phyloP scores from a whole-genome alignment of 1,284 basidiomycete species.

The Singerocomus inundabilis region DNA sequence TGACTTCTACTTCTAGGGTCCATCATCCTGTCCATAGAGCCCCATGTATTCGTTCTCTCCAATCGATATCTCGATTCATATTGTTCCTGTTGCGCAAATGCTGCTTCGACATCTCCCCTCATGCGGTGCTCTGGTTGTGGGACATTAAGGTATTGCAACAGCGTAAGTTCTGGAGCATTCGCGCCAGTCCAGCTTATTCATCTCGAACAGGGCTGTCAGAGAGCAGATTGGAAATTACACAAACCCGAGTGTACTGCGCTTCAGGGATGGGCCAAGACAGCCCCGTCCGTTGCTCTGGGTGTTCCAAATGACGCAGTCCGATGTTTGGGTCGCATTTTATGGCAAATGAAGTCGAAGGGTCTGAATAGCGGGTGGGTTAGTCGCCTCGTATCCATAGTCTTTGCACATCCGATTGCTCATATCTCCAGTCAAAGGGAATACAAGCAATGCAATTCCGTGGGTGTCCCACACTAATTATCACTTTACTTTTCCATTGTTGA shows the following conservation, averaged over 20 bases:
- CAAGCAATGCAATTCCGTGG: conserved; percentile 74
- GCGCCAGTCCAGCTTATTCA: neutral
- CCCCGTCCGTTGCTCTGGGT: conserved; percentile 45
- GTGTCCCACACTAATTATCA: conserved; percentile 26
- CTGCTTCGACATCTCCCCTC: conserved; percentile 37
- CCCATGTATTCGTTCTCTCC: conserved; percentile 67
- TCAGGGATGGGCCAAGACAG: conserved; percentile 50
- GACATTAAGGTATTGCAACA: conserved; percentile 68
- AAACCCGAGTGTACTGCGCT: conserved; percentile 76
- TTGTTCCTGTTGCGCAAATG: conserved; percentile 68
- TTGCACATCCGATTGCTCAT: neutral
- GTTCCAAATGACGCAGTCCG: conserved; percentile 74
- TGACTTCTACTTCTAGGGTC: conserved; percentile 46
- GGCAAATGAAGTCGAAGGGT: conserved; percentile 59
- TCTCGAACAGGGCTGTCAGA: conserved; percentile 66
- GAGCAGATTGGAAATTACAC: conserved; percentile 72
- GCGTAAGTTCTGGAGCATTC: conserved; percentile 40
- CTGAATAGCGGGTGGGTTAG: conserved; percentile 58
- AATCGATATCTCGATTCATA: conserved; percentile 55
- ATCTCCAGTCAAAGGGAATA: conserved; percentile 59
- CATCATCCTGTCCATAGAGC: conserved; percentile 52
- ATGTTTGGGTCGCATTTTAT: conserved; percentile 73
- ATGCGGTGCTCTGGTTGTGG: conserved; percentile 74
- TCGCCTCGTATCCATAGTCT: conserved; percentile 23
- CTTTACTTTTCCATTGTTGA: neutral